Evolutionary conservation across 805 yeast species (phyloP).

Genomic region (Nakazawaea ishiwadae): DNA sequence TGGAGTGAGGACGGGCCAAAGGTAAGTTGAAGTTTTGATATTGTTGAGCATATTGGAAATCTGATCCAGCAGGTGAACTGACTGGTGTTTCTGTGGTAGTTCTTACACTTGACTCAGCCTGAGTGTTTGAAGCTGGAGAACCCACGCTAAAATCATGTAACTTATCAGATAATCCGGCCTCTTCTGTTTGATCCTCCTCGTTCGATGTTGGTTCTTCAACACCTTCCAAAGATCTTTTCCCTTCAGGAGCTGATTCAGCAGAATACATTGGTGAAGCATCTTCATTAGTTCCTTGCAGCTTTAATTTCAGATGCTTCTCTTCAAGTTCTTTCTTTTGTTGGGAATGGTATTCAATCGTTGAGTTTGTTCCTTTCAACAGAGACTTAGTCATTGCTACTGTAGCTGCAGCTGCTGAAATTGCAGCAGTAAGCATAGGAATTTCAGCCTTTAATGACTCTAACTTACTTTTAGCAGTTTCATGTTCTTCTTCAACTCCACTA

Average conservation of each 20-base stretch:
- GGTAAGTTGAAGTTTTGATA: slow-evolving; percentile 31
- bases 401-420: slow-evolving; percentile 21
- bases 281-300: slow-evolving; percentile 2
- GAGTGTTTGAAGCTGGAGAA: slow-evolving; percentile 15
- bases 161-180: not conserved
- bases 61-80: slow-evolving; percentile 45
- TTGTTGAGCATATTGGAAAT: slow-evolving; percentile 37
- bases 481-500: slow-evolving; percentile 31
- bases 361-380: slow-evolving; percentile 9
- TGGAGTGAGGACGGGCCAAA: slow-evolving; percentile 64
- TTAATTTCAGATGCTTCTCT: slow-evolving; percentile 12
- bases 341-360: slow-evolving; percentile 7
- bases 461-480: slow-evolving; percentile 32
- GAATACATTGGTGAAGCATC: not conserved
- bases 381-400: slow-evolving; percentile 16
- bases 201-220: slow-evolving; percentile 30
- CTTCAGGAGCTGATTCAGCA: slow-evolving; percentile 1
- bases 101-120: slow-evolving; percentile 19
- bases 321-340: slow-evolving; percentile 12
- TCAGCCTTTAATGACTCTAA: slow-evolving; percentile 27
- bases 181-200: too few species aligned
- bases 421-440: slow-evolving; percentile 24
- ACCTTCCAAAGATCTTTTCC: not conserved
- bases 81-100: slow-evolving; percentile 36
- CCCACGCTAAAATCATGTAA: slow-evolving; percentile 29